Base-by-base conservation (phyloP, 2,329 filamentous ascomycete species). In the Penicillium rolfsii region DNA sequence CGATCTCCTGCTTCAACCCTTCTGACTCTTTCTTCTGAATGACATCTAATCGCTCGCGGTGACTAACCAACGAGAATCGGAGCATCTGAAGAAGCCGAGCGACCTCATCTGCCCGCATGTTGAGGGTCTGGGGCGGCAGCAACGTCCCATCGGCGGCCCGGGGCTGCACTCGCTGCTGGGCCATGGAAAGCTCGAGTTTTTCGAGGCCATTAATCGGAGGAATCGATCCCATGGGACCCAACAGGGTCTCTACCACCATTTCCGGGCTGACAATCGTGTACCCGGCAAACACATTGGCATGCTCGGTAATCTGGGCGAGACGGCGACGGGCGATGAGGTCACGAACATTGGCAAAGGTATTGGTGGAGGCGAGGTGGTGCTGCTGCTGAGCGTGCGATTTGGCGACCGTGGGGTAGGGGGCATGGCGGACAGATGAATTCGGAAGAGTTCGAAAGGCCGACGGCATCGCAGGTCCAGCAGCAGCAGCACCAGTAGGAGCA, bases 101-200 rank as follows among this genome's bases (percentile, higher is more conserved):
- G 62, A 79, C 77, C 67, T 80, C 77, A 53, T 79, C 76, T 33
- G 76, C 77, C 33, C 76, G 70, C 76, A 79, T 79, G 62, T 80
- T 78, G 52, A 80, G 70, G 35, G 75, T 76, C 57, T 78, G 77
- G 56, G 72, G 67, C 14, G 75, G 72, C 28, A 78, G 65, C 55
- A 77, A 60, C 52, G 75, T 74, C 52, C 76, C 76, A 65, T 79
- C 76, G 28, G 70, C 64, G 26, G 76, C 73, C 58, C 74, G 70
- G 14, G 75, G 73, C 60, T 78, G 75, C 52, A 79, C 77, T 59
- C 75, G 73, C 63, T 78, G 77, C 64, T 79, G 77, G 56, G 76
- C 75, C 77, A 79, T 79, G 55, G 74, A 75, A n/a, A 78, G 70
- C 60, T 76, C 77, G 36, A 79, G 67, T 62, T 79, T 79, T 62